These are phyloP conservation scores for Camptophora hylomeconis DNA, from an alignment of 2,329 filamentous ascomycete species.

Conservation along the genomic window DNA sequence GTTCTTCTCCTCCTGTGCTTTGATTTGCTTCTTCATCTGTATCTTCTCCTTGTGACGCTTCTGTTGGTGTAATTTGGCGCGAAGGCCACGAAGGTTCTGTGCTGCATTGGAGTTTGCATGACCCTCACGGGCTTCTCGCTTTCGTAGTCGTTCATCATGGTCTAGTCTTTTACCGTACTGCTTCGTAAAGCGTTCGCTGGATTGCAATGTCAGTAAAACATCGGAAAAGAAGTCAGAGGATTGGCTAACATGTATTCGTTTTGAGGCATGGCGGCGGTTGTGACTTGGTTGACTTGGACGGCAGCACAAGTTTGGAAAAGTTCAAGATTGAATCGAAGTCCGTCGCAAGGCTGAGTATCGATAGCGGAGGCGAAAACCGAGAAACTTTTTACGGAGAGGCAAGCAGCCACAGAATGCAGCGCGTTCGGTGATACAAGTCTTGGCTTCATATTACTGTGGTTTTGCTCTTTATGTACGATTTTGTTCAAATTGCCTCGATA, in stretches of 20 bases:
- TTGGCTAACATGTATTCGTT: conserved; percentile 20
- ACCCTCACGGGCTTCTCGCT: conserved; percentile 73
- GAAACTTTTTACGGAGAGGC: too few relatives aligned
- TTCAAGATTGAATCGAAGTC: too few relatives aligned
- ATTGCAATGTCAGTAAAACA: too few relatives aligned
- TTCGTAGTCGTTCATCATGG: conserved; percentile 78
- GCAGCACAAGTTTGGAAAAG: too few relatives aligned
- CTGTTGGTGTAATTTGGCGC: conserved; percentile 87
- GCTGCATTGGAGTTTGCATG: conserved; percentile 83
- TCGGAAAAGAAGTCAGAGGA: conserved; percentile 19
- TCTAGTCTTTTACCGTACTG: conserved; percentile 53
- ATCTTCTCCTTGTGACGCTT: conserved; percentile 96
- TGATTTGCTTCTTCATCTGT: conserved; percentile 90
- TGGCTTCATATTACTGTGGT: too few relatives aligned
- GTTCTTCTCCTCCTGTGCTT: conserved; percentile 88
- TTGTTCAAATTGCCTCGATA: too few relatives aligned
- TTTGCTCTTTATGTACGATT: too few relatives aligned
- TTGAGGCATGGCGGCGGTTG: conserved; percentile 13
- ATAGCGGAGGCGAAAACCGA: too few relatives aligned
- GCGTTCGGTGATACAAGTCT: too few relatives aligned
- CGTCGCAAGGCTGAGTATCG: too few relatives aligned
- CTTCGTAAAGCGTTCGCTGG: conserved; percentile 66
- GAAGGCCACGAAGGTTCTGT: conserved; percentile 80
- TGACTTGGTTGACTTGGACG: too few relatives aligned
- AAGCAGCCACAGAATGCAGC: too few relatives aligned